These are phyloP conservation scores for Apocynum venetum DNA, from an alignment of 257 asterid genomes.

Conservation along the genomic window DNA sequence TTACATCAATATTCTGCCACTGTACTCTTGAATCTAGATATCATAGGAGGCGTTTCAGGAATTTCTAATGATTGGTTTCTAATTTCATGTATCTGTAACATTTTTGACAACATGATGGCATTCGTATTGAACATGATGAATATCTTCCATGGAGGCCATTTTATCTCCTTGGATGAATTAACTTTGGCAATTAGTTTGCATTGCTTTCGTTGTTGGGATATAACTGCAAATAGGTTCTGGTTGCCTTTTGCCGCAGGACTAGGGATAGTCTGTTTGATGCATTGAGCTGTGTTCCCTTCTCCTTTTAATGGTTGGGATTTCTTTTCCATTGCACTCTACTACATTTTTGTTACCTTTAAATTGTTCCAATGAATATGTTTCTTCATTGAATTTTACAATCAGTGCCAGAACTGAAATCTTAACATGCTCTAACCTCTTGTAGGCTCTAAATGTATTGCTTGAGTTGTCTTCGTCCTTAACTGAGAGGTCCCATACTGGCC, in stretches of 20 bases:
- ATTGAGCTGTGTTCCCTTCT: neutral
- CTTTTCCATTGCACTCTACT: too few species aligned
- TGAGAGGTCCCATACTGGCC: conserved; percentile 31
- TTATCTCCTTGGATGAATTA: neutral
- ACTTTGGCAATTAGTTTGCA: neutral
- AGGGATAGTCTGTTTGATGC: neutral
- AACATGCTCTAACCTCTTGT: conserved; percentile 23
- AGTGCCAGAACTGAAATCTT: conserved; percentile 4
- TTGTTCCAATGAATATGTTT: neutral
- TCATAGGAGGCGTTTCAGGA: neutral
- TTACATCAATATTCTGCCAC: neutral
- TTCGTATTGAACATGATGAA: neutral
- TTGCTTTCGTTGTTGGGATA: neutral
- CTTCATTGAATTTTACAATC: neutral
- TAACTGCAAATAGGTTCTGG: neutral
- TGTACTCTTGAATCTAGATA: neutral
- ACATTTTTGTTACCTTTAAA: too few species aligned
- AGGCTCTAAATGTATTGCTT: conserved; percentile 79
- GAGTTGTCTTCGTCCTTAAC: conserved; percentile 60
- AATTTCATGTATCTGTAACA: neutral
- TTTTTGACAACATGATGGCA: neutral
- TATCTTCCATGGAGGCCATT: neutral
- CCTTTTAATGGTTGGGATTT: neutral
- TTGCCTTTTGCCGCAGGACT: neutral
- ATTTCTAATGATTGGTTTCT: neutral